phyloP scores from a whole-genome alignment of 2,329 filamentous ascomycete species.

The Herpotrichia juniperi region DNA sequence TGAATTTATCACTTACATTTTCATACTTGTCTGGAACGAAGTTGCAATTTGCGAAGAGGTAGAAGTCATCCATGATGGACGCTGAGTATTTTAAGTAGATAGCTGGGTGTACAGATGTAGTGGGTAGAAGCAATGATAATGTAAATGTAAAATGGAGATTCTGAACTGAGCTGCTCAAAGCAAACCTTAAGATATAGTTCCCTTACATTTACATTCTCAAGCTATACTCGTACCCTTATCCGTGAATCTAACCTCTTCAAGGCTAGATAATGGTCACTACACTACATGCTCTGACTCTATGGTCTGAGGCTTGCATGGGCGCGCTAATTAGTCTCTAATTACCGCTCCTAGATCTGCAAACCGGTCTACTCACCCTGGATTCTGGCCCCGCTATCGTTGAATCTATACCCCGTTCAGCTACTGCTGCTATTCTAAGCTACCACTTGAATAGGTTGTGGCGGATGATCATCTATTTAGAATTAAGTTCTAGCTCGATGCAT shows the following conservation, averaged over 20 bases:
- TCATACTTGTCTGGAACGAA: slow-evolving; percentile 46
- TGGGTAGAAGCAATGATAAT: no score
- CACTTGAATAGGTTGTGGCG: no score
- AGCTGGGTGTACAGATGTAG: not conserved
- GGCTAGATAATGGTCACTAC: not conserved
- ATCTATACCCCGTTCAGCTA: slow-evolving; percentile 19
- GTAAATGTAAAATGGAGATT: not conserved
- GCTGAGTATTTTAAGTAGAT: not conserved
- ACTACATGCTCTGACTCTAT: not conserved
- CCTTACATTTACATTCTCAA: not conserved
- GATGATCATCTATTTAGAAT: no score
- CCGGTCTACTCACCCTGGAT: slow-evolving; percentile 21
- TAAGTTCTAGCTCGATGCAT: not conserved
- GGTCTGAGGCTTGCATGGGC: slow-evolving; percentile 14
- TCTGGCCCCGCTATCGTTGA: slow-evolving; percentile 7
- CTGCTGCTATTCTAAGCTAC: no score
- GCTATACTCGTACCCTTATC: slow-evolving; percentile 4
- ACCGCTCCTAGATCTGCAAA: slow-evolving; percentile 11
- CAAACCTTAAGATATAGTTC: not conserved
- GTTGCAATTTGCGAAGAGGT: slow-evolving; percentile 43
- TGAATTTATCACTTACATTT: slow-evolving; percentile 23
- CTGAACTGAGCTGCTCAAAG: not conserved
- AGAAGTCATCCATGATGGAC: slow-evolving; percentile 21
- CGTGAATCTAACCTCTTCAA: not conserved
- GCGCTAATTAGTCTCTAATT: slow-evolving; percentile 15